Evolutionary conservation across 179 eudicot species (phyloP).

Genomic region (Carnegiea gigantea): DNA sequence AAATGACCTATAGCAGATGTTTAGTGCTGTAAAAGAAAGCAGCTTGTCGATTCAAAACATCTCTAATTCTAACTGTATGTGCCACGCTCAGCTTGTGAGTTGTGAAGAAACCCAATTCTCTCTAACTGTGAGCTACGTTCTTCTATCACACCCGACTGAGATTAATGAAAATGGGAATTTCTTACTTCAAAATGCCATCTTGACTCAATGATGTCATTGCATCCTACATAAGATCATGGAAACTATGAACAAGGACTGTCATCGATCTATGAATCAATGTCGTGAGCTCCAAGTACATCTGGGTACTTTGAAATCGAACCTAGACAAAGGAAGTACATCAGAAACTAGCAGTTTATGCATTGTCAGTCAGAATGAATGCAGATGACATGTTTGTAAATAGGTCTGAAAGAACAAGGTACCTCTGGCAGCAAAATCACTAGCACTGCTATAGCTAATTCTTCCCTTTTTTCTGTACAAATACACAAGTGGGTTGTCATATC

Average conservation of each 20-base stretch:
- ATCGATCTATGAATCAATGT: not conserved
- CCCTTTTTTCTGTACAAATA: not conserved
- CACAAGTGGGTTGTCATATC: not conserved
- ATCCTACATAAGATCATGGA: not conserved
- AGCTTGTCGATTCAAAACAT: too few relatives aligned
- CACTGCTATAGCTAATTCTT: not conserved
- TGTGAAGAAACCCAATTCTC: too few relatives aligned
- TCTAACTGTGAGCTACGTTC: not conserved
- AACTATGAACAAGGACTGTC: not conserved
- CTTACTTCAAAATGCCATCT: not conserved
- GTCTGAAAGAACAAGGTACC: conserved; percentile 1
- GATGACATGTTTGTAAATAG: not conserved
- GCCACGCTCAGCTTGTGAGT: too few relatives aligned
- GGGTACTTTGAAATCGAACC: not conserved
- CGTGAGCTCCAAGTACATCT: not conserved
- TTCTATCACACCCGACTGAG: not conserved
- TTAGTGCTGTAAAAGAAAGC: too few relatives aligned
- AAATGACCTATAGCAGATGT: too few relatives aligned
- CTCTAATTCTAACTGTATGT: too few relatives aligned
- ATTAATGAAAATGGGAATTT: too few relatives aligned
- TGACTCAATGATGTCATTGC: not conserved
- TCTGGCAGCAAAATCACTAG: not conserved
- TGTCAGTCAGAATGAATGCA: not conserved
- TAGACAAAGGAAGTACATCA: not conserved
- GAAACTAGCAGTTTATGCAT: not conserved